phyloP scores from a whole-genome alignment of 2,329 filamentous ascomycete species.

The Hypoxylon sp. region DNA sequence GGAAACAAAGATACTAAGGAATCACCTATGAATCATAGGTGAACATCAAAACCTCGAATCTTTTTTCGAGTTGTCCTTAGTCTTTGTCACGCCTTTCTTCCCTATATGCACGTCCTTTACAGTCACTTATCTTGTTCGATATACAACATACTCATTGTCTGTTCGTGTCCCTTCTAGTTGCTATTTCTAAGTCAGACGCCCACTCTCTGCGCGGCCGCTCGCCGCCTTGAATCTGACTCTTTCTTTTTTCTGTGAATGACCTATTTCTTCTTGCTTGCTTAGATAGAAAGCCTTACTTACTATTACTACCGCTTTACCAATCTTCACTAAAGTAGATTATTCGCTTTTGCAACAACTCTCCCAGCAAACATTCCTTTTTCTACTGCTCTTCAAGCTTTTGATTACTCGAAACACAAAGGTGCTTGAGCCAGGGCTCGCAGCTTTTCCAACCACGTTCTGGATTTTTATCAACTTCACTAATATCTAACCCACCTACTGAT shows the following conservation, averaged over 20 bases:
- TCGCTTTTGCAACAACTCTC: slow-evolving; percentile 6
- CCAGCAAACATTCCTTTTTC: slow-evolving; percentile 18
- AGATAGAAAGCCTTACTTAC: slow-evolving; percentile 40
- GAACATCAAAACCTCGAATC: slow-evolving; percentile 25
- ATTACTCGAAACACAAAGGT: background rate
- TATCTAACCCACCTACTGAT: slow-evolving; percentile 46
- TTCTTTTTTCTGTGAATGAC: slow-evolving; percentile 40
- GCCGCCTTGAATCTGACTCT: slow-evolving; percentile 23
- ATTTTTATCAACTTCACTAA: slow-evolving; percentile 14
- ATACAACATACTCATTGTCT: slow-evolving; percentile 46
- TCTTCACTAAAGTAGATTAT: slow-evolving; percentile 30
- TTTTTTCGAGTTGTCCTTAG: slow-evolving; percentile 27
- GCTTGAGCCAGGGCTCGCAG: background rate
- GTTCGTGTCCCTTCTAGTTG: slow-evolving; percentile 40
- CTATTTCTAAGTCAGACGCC: slow-evolving; percentile 42
- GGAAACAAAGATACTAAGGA: slow-evolving; percentile 46
- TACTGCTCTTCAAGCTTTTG: slow-evolving; percentile 6
- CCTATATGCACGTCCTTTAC: slow-evolving; percentile 26
- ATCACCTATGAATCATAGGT: slow-evolving; percentile 34
- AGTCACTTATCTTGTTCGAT: slow-evolving; percentile 32
- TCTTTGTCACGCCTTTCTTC: slow-evolving; percentile 35
- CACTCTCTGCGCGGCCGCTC: slow-evolving; percentile 21
- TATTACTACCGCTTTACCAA: slow-evolving; percentile 30
- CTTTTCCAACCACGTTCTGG: slow-evolving; percentile 8
- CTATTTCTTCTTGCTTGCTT: slow-evolving; percentile 27